Evolutionary conservation across 1,139 yeast genomes (phyloP).

Genomic region (Yamadazyma oceani): DNA sequence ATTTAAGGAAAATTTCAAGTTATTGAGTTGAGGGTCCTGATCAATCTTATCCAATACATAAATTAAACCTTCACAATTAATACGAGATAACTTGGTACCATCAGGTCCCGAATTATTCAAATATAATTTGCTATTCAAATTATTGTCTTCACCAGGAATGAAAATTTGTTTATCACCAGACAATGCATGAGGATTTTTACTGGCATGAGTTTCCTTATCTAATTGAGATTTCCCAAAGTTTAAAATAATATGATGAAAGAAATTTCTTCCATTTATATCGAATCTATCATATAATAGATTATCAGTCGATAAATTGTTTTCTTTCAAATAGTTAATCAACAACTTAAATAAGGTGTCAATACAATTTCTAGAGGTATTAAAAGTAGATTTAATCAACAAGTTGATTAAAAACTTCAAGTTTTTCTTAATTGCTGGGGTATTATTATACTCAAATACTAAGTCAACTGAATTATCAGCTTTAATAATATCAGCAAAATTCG

Average conservation of each 20-base stretch:
- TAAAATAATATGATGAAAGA: constrained; percentile 80
- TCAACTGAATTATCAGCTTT: constrained; percentile 44
- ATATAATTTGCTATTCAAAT: constrained; percentile 28
- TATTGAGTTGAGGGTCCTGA: constrained; percentile 26
- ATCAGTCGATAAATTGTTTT: constrained; percentile 17
- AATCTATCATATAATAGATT: constrained; percentile 52
- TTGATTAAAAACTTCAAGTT: constrained; percentile 49
- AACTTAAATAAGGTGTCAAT: constrained; percentile 51
- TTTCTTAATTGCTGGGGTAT: constrained; percentile 17
- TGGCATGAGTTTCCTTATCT: constrained; percentile 10
- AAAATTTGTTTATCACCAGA: not conserved
- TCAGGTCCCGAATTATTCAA: constrained; percentile 57
- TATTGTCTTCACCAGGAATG: constrained; percentile 39
- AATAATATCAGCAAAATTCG: constrained; percentile 32
- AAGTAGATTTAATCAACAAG: constrained; percentile 64
- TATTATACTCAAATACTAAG: constrained; percentile 38
- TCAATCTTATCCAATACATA: constrained; percentile 33
- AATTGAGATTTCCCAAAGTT: constrained; percentile 62
- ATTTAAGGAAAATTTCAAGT: constrained; percentile 50
- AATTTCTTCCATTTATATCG: constrained; percentile 80
- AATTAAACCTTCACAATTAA: constrained; percentile 24
- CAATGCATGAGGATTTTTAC: constrained; percentile 23
- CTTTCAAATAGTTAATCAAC: constrained; percentile 17
- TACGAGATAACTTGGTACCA: constrained; percentile 39
- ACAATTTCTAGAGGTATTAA: constrained; percentile 50